Evolutionary conservation across 108 stramenopile species (phyloP).

Genomic region (Pseudonitzschia delicatissima): DNA sequence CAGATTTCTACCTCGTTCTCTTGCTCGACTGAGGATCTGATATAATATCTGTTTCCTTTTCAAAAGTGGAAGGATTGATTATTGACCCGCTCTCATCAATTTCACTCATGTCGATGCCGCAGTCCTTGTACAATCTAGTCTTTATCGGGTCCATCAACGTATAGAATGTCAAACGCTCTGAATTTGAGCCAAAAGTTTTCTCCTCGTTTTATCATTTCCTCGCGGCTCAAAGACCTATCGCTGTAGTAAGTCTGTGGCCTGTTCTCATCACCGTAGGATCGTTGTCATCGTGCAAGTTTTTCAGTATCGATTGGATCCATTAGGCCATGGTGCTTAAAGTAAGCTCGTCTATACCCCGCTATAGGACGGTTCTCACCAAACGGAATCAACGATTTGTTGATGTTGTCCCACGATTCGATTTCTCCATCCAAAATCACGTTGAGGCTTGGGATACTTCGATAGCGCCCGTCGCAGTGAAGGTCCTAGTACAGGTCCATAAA

Average conservation of each 20-base stretch:
- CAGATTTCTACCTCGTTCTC: constrained; percentile 61
- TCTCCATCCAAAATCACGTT: constrained; percentile 86
- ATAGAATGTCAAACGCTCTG: constrained; percentile 67
- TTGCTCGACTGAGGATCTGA: constrained; percentile 55
- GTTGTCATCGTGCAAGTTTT: constrained; percentile 41
- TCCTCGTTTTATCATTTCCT: constrained; percentile 23
- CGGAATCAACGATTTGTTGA: constrained; percentile 49
- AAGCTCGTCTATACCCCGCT: constrained; percentile 57
- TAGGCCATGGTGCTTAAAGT: constrained; percentile 41
- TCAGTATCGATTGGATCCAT: constrained; percentile 60
- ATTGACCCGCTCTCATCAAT: constrained; percentile 51
- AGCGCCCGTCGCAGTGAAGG: constrained; percentile 69
- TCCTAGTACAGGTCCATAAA: constrained; percentile 76
- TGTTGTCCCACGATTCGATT: constrained; percentile 70
- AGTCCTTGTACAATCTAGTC: constrained; percentile 35
- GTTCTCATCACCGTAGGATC: constrained; percentile 24
- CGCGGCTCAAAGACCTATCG: constrained; percentile 2
- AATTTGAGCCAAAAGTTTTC: constrained; percentile 68
- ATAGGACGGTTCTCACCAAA: constrained; percentile 79
- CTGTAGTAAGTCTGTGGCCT: constrained; percentile 19
- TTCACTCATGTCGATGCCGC: constrained; percentile 20
- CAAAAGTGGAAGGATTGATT: constrained; percentile 52
- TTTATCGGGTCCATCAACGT: constrained; percentile 70
- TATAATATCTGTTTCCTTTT: constrained; percentile 68
- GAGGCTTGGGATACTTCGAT: constrained; percentile 45